These are phyloP conservation scores for Rhodotorula babjevae DNA, from an alignment of 768 basidiomycete species.

Conservation along the genomic window DNA sequence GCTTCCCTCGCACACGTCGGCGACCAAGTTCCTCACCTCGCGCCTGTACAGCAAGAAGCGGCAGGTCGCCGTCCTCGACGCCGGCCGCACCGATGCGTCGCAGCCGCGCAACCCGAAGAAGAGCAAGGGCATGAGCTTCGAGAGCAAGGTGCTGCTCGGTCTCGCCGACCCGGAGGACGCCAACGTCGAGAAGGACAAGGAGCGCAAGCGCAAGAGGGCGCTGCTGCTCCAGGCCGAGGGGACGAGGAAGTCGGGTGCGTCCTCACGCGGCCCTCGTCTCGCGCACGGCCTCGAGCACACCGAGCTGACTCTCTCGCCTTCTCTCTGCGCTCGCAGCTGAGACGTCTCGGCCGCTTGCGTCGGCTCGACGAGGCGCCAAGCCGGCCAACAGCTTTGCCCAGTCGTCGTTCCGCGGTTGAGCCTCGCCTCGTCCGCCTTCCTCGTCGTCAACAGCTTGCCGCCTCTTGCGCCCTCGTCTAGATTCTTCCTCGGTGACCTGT, in stretches of 20 bases:
- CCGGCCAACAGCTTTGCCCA: constrained; percentile 25
- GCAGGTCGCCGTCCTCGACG: constrained; percentile 27
- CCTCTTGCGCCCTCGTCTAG: not conserved
- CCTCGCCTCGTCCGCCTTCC: not conserved
- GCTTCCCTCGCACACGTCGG: constrained; percentile 29
- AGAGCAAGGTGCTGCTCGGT: constrained; percentile 33
- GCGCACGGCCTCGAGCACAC: too few relatives aligned
- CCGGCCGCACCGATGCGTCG: not conserved
- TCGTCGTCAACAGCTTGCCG: not conserved
- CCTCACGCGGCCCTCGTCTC: too few relatives aligned
- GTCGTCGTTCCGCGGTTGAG: constrained; percentile 17
- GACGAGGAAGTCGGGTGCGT: constrained; percentile 27
- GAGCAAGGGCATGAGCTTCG: constrained; percentile 26
- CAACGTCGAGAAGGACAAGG: constrained; percentile 22
- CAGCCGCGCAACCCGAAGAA: constrained; percentile 23
- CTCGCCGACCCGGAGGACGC: constrained; percentile 21
- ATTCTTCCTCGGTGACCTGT: not conserved
- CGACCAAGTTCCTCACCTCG: constrained; percentile 34
- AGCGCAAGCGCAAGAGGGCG: constrained; percentile 29
- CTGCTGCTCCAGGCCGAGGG: constrained; percentile 33
- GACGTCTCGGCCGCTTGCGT: constrained; percentile 13
- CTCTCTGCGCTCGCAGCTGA: not conserved
- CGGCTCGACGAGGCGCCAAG: constrained; percentile 10
- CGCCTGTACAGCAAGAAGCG: constrained; percentile 38
- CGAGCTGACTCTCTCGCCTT: not conserved